A percentile compares a stretch with the other conserved stretches of the same genome.
These are phyloP conservation scores for Wolfiporia cocos DNA, from an alignment of 1,284 basidiomycete genomes.

Conservation along the genomic window DNA sequence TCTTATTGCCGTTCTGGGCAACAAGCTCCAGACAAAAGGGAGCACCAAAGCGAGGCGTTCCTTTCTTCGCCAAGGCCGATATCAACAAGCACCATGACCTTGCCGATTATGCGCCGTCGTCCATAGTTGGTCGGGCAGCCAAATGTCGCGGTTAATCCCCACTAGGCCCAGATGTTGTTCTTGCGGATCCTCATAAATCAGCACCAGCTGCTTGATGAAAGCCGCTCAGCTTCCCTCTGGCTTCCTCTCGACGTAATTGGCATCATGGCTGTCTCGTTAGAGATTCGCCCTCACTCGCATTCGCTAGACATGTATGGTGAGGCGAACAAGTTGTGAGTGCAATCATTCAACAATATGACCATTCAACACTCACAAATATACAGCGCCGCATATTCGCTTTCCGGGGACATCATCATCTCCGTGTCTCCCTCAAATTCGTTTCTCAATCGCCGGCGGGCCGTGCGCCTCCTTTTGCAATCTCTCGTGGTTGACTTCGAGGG, in stretches of 20 bases:
- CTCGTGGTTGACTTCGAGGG: conserved; percentile 71
- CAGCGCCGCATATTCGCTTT: conserved; percentile 68
- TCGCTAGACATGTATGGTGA: conserved; percentile 53
- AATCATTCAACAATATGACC: conserved; percentile 5
- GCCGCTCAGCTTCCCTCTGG: not conserved
- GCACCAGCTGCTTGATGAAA: not conserved
- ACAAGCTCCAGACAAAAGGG: no score
- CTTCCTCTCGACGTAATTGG: not conserved
- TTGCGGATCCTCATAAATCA: no score
- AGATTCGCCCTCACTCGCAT: conserved; percentile 49
- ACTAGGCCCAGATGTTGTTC: no score
- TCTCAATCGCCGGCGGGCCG: conserved; percentile 40
- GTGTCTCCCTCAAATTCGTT: conserved; percentile 43
- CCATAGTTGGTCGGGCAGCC: no score
- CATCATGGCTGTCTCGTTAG: conserved; percentile 56
- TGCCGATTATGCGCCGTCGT: no score
- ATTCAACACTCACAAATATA: conserved; percentile 2
- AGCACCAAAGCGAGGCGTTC: no score
- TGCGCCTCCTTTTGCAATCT: conserved; percentile 56
- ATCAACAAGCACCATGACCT: no score
- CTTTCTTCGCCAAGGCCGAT: no score
- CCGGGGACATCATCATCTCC: conserved; percentile 62
- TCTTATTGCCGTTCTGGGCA: no score
- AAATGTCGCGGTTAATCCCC: no score
- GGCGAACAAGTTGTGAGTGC: conserved; percentile 56